Base-by-base conservation (phyloP, 805 yeast species). In the Blastobotrys mokoenaii region DNA sequence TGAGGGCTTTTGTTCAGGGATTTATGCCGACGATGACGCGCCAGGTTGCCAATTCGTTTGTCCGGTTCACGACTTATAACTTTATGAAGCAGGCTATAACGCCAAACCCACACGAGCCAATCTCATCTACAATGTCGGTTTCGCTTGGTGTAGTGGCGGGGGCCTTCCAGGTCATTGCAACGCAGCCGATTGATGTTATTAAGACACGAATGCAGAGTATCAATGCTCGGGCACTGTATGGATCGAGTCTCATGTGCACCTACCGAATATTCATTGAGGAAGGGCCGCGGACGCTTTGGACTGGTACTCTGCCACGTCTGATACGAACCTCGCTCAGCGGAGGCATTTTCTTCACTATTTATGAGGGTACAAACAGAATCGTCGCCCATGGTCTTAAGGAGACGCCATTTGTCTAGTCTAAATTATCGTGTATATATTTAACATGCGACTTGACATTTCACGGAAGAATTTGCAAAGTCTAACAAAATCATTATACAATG, bases 101-200 rank as follows among this genome's bases (percentile, higher is more conserved):
- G 44, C 54, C 53, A 8, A 50, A 51, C 41, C 55, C 53, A 16
- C 54, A 51, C 34, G 54, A 51, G 41, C 46, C 49, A 11, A 45
- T 61, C 36, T 41, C 55, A 3, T 48, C 66, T 11, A 61, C 69
- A 1, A 60, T 60, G 47, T 50, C 59, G 7, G 45, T 66, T 14
- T 54, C 50, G 16, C 53, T 79, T 8, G 87, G 93, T 3, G 65
- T 80, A 9, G 69, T 77, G 1, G 77, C 94, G 2, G 79, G 93
- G 0, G 64, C 74, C 2, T 82, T 87, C 0, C 94, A 85, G 25
- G 84, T 86, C 17, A 77, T 76, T 0, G 67, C 76, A 0, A 89
- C 96, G 0, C 97, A 87, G 65, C 97, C 97, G 0, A 68, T 89
- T 25, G 97, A 89, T 65, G 85, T 86, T 2, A 65, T 89, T 40